Conservation (phyloP, 805 yeast genomes). For the Candida wancherniae region DNA sequence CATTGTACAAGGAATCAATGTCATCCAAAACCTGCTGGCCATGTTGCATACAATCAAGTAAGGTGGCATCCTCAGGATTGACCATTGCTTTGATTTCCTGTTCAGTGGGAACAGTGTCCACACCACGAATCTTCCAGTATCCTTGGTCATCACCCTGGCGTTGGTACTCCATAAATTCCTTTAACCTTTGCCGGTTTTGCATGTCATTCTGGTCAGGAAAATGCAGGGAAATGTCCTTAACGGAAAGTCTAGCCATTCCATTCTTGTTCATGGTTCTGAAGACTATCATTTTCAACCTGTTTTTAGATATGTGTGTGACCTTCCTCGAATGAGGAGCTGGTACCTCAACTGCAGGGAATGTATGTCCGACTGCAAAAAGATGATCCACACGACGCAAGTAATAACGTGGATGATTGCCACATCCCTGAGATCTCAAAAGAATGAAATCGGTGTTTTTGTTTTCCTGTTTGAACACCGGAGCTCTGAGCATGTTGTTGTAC, state of each 20-base stretch:
- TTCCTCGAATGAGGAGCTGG: conserved; percentile 98
- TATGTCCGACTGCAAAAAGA: conserved; percentile 84
- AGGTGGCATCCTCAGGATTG: conserved; percentile 83
- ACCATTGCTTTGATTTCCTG: conserved; percentile 79
- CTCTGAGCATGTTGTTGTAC: conserved; percentile 86
- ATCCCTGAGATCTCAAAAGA: conserved; percentile 73
- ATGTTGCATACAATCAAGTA: conserved; percentile 86
- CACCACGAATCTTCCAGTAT: conserved; percentile 76
- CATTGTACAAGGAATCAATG: conserved; percentile 49
- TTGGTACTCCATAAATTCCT: conserved; percentile 97
- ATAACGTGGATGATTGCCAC: conserved; percentile 65
- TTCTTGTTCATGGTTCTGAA: conserved; percentile 77
- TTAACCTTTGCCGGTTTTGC: conserved; percentile 92
- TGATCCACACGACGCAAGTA: conserved; percentile 66
- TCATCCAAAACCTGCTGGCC: conserved; percentile 91
- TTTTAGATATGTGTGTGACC: conserved; percentile 88
- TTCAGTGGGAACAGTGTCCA: conserved; percentile 61
- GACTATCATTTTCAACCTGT: conserved; percentile 89
- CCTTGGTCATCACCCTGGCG: conserved; percentile 93
- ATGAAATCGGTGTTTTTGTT: conserved; percentile 74
- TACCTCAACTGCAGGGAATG: conserved; percentile 87
- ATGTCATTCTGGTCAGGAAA: conserved; percentile 97
- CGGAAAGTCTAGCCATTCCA: conserved; percentile 69
- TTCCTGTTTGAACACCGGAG: conserved; percentile 90
- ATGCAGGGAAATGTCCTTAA: conserved; percentile 83